Base-by-base conservation (phyloP, 139 green algal species). In the Chlorella sp. region DNA sequence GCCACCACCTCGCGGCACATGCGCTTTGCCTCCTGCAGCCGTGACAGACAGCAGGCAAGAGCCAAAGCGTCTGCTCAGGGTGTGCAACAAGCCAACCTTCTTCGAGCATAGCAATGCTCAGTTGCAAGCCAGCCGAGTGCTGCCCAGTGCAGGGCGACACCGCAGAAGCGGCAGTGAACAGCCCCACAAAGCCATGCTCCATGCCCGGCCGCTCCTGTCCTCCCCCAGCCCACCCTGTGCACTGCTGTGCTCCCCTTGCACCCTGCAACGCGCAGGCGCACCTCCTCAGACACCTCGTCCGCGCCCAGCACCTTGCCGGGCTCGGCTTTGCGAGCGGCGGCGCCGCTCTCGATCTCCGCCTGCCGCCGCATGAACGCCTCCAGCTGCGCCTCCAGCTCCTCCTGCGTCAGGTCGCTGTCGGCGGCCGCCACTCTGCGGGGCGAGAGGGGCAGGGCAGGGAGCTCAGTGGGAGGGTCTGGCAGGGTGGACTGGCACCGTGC, bases 321-420 rank as follows among this genome's bases (percentile, higher is more conserved):
- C 38, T 88, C 83, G 7, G 55, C 79, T 25, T 76, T 84, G 34
- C 64, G 80, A 2, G 75, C 70, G 26, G 67, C 30, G 21, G n/a
- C 11, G 34, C 95, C 93, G 78, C 91, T 94, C 87, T 98, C 95
- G 65, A 94, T 88, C 81, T 96, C 95, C 68, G 95, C 93, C 88
- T 98, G 95, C 70, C 88, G 81, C 84, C 90, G 91, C 92, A 98
- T 96, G 82, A 98, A 98, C 15, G 84, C 73, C 86, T 97, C 95
- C 65, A 97, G 90, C 81, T 94, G 68, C 9, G 85, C 89, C 71
- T 98, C 94, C 9, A 98, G 82, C n/a, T 96, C 95, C 38, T 94
- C 89, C 51, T 95, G 89, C 32, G 80, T 74, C 34, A 74, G 38
- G 20, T 82, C 81, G 38, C 39, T 74, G 63, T 83, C 78, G 34